phyloP scores from a whole-genome alignment of 23 red algal genomes.

The Pyropia yezoensis region DNA sequence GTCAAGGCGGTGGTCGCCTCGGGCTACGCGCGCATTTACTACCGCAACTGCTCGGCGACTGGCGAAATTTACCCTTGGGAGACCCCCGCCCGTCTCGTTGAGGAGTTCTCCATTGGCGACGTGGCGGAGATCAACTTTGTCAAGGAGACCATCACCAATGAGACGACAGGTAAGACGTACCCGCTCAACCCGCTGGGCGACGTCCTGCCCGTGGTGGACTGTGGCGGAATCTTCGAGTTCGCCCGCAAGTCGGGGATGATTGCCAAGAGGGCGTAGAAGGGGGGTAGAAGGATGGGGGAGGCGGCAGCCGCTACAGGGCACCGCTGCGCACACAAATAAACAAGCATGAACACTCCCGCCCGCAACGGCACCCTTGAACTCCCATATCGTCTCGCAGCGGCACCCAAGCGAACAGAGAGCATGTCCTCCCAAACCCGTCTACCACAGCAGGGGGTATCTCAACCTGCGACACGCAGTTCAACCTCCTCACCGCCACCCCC shows the following conservation, averaged over 20 bases:
- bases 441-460: no score
- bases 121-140: conserved; percentile 79
- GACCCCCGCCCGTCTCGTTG: conserved; percentile 29
- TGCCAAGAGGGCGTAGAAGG: conserved; percentile 13
- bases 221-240: conserved; percentile 95
- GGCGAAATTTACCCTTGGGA: conserved; percentile 97
- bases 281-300: no score
- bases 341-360: no score
- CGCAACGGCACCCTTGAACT: no score
- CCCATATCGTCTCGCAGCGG: no score
- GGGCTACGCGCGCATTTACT: conserved; percentile 67
- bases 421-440: no score
- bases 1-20: conserved; percentile 65
- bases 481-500: no score
- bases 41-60: conserved; percentile 94
- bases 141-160: conserved; percentile 33
- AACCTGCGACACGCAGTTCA: no score
- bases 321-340: no score
- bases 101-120: conserved; percentile 79
- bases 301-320: no score
- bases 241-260: conserved; percentile 92
- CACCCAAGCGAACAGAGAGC: no score
- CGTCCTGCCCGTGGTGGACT: conserved; percentile 85
- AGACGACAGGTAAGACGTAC: conserved; percentile 34
- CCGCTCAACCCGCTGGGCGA: conserved; percentile 78